phyloP scores from a whole-genome alignment of 2,329 filamentous ascomycete species.

The Paraphoma chrysanthemicola region DNA sequence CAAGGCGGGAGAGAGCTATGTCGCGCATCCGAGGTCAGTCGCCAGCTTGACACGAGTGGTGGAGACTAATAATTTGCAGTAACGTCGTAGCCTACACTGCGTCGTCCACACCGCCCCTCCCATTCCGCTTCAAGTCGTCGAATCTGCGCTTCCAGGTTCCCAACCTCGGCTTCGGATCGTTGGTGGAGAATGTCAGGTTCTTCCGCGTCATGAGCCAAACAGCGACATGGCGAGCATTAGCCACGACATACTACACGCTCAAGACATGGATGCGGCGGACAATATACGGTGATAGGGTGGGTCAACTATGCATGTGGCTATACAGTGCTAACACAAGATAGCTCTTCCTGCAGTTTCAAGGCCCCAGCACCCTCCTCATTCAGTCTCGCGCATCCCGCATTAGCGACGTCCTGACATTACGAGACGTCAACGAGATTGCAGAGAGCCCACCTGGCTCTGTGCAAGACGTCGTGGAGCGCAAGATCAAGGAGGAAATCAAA shows the following conservation, averaged over 20 bases:
- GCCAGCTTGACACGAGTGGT: neutral
- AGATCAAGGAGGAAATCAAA: conserved; percentile 47
- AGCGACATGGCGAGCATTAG: conserved; percentile 73
- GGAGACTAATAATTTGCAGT: conserved; percentile 49
- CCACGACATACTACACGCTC: conserved; percentile 69
- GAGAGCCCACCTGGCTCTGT: conserved; percentile 77
- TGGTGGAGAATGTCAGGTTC: conserved; percentile 75
- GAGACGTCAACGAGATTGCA: conserved; percentile 90
- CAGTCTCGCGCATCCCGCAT: conserved; percentile 85
- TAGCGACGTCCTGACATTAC: conserved; percentile 76
- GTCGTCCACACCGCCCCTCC: conserved; percentile 73
- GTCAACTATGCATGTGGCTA: conserved; percentile 21
- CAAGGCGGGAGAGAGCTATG: conserved; percentile 83
- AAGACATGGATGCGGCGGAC: conserved; percentile 80
- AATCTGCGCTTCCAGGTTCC: conserved; percentile 80
- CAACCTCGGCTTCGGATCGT: conserved; percentile 64
- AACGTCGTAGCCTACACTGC: conserved; percentile 92
- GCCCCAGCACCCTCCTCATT: conserved; percentile 83
- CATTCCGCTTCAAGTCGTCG: conserved; percentile 86
- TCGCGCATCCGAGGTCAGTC: conserved; percentile 76
- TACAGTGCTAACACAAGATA: conserved; percentile 35
- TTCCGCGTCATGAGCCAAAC: conserved; percentile 75
- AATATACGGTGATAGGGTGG: conserved; percentile 87
- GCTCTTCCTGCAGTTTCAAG: conserved; percentile 88
- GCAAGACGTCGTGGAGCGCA: conserved; percentile 57